A percentile compares a stretch with the other conserved stretches of the same genome.
Conservation (phyloP, 345 rosid genomes). For the Citrus glauca region DNA sequence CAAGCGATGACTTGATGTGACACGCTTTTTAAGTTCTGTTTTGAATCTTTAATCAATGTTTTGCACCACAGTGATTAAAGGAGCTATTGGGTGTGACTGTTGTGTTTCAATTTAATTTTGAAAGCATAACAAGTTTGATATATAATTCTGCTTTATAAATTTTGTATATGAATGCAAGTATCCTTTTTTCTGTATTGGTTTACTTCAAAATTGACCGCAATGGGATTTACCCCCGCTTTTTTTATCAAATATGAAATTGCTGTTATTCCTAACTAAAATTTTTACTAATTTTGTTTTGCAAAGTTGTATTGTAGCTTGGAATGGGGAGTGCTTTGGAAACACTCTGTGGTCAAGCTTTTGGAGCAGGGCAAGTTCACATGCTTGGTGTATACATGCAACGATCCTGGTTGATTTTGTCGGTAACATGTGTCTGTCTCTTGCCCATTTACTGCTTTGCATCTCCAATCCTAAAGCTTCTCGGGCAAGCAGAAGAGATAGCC, state of each 20-base stretch:
- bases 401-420: slow-evolving; percentile 60
- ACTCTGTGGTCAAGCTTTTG: slow-evolving; percentile 89
- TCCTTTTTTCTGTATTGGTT: not conserved
- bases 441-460: slow-evolving; percentile 65
- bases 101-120: no score
- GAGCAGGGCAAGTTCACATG: slow-evolving; percentile 71
- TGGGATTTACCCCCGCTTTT: not conserved
- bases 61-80: no score
- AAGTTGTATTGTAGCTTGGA: slow-evolving; percentile 53
- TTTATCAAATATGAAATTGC: no score
- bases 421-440: slow-evolving; percentile 38
- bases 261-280: no score
- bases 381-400: slow-evolving; percentile 83
- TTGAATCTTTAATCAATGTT: no score
- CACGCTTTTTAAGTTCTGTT: no score
- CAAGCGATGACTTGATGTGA: no score
- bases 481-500: slow-evolving; percentile 51
- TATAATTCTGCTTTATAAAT: no score
- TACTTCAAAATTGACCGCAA: not conserved
- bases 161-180: not conserved
- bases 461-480: slow-evolving; percentile 56
- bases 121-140: no score
- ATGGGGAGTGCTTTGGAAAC: slow-evolving; percentile 96
- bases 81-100: no score
- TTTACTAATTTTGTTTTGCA: not conserved